Percentiles rank a stretch among this genome's conserved stretches.
Evolutionary conservation across 2,329 filamentous ascomycete genomes (phyloP).

Genomic region (Penicillium italicum): DNA sequence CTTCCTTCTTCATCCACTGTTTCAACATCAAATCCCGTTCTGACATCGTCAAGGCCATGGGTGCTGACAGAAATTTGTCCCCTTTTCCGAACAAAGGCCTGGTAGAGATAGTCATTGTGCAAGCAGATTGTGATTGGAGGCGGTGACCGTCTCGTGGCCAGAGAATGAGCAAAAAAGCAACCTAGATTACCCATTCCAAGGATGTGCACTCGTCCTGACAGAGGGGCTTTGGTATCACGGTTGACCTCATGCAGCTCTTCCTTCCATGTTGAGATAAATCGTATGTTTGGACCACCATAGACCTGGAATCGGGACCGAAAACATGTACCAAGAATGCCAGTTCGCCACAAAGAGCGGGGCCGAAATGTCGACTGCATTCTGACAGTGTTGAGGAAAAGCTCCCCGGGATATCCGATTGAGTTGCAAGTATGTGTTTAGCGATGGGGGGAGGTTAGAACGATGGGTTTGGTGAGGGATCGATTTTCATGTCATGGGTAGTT

Average conservation of each 20-base stretch:
- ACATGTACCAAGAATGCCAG: constrained; percentile 20
- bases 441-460: neutral
- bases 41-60: constrained; percentile 42
- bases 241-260: constrained; percentile 27
- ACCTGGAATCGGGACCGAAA: constrained; percentile 4
- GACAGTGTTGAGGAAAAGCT: constrained; percentile 20
- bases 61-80: constrained; percentile 36
- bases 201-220: constrained; percentile 62
- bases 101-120: constrained; percentile 50
- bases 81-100: constrained; percentile 32
- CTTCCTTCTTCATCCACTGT: constrained; percentile 30
- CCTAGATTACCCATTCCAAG: constrained; percentile 80
- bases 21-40: constrained; percentile 45
- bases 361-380: constrained; percentile 38
- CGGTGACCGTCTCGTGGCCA: constrained; percentile 58
- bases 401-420: constrained; percentile 9
- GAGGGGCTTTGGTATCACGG: constrained; percentile 16
- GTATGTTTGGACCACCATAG: constrained; percentile 1
- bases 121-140: constrained; percentile 80
- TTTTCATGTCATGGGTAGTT: neutral
- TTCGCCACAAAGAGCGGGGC: constrained; percentile 34
- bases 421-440: neutral
- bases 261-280: constrained; percentile 28
- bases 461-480: neutral
- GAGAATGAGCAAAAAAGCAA: constrained; percentile 69